Evolutionary conservation across 768 basidiomycete species (phyloP).

Genomic region (Amanita molliuscula): DNA sequence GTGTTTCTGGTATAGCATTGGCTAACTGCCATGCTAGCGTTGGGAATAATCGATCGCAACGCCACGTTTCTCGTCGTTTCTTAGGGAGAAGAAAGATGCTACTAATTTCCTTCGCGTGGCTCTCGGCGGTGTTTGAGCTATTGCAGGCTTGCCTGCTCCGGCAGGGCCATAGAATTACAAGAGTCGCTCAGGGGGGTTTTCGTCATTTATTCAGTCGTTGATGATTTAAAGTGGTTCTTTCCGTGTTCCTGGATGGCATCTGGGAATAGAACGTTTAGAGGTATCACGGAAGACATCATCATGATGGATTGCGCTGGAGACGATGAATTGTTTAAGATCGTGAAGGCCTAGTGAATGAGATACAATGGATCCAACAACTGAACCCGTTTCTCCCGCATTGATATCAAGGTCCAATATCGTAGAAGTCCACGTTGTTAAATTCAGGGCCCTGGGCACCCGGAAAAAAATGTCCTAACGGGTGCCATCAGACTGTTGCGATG

Average conservation of each 20-base stretch:
- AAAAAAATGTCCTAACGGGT: too few species aligned
- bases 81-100: neutral
- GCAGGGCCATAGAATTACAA: neutral
- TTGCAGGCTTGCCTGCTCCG: neutral
- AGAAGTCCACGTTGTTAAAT: neutral
- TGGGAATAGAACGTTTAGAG: neutral
- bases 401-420: neutral
- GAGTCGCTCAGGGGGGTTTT: neutral
- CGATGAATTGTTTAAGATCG: neutral
- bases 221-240: neutral
- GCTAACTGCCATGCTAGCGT: neutral
- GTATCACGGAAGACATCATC: too few species aligned
- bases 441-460: neutral
- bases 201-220: neutral
- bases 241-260: neutral
- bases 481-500: too few species aligned
- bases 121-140: neutral
- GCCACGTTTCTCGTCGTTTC: neutral
- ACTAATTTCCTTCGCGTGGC: neutral
- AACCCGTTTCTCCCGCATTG: neutral
- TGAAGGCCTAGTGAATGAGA: neutral
- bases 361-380: neutral
- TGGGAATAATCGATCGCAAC: neutral
- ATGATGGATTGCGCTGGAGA: neutral
- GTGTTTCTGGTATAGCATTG: neutral